These are phyloP conservation scores for Serpula lacrymans DNA, from an alignment of 768 basidiomycete genomes.

Conservation along the genomic window DNA sequence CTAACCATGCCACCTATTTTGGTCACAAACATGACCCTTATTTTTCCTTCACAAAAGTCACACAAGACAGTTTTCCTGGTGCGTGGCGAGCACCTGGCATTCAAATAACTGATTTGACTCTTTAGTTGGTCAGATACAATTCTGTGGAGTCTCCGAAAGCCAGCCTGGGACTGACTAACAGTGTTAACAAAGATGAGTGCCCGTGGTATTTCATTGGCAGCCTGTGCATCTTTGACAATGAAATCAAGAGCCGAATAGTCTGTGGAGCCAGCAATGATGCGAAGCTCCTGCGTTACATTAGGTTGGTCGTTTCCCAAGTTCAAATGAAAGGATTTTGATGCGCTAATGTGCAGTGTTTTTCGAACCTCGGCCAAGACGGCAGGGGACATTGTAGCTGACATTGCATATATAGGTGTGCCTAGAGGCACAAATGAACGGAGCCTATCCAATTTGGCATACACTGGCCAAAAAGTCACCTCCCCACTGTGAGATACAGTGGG, in stretches of 20 bases:
- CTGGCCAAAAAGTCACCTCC: conserved; percentile 30
- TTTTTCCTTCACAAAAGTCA: conserved; percentile 20
- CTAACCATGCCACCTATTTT: conserved; percentile 37
- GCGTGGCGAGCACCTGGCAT: too few relatives aligned
- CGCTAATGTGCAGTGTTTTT: conserved; percentile 16
- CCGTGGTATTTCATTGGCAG: conserved; percentile 4
- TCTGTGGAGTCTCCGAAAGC: conserved; percentile 6
- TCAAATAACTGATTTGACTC: too few relatives aligned
- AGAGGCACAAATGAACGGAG: conserved; percentile 28
- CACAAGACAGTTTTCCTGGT: too few relatives aligned
- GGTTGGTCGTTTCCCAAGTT: conserved; percentile 35
- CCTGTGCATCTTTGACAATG: conserved; percentile 1
- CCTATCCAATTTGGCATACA: conserved; percentile 23
- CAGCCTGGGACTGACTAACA: conserved; percentile 15
- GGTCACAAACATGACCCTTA: conserved; percentile 26
- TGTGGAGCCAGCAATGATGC: conserved; percentile 14
- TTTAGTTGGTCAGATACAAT: conserved; percentile 9
- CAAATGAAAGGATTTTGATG: conserved; percentile 20
- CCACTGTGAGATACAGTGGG: conserved; percentile 36
- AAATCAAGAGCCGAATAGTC: conserved; percentile 20
- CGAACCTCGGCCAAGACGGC: conserved; percentile 22
- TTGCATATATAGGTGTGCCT: conserved; percentile 25
- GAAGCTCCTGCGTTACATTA: conserved; percentile 28
- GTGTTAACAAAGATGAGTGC: conserved; percentile 16
- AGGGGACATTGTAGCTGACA: conserved; percentile 34